Evolutionary conservation across 2,329 filamentous ascomycete species (phyloP).

Genomic region (Fusarium sp.): DNA sequence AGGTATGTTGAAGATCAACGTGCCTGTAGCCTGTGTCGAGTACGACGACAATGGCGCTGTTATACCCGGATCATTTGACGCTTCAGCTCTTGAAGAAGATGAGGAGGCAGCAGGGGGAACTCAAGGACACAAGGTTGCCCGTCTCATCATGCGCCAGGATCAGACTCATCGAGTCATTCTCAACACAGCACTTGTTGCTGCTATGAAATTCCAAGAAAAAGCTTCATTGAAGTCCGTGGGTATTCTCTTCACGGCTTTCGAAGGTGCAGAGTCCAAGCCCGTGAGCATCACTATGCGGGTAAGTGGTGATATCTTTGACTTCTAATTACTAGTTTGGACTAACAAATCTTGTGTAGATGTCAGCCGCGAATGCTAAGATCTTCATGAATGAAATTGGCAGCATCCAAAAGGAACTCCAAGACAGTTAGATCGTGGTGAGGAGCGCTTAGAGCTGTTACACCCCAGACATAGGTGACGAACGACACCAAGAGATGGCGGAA

Average conservation of each 20-base stretch:
- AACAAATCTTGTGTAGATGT: constrained; percentile 58
- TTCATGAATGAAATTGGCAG: constrained; percentile 63
- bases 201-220: constrained; percentile 83
- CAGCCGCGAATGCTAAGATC: constrained; percentile 63
- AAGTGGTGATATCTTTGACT: constrained; percentile 42
- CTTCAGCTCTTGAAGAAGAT: constrained; percentile 62
- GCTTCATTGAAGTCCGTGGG: constrained; percentile 77
- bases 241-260: constrained; percentile 74
- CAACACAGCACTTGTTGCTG: constrained; percentile 83
- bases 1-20: constrained; percentile 87
- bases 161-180: constrained; percentile 88
- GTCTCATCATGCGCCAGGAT: constrained; percentile 91
- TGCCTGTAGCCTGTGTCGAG: constrained; percentile 67
- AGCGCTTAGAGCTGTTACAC: constrained; percentile 20
- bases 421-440: constrained; percentile 46
- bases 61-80: constrained; percentile 67
- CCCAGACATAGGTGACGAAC: constrained; percentile 24
- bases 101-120: constrained; percentile 49
- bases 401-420: constrained; percentile 64
- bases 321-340: constrained; percentile 1
- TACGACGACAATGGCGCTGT: constrained; percentile 64
- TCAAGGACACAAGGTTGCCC: constrained; percentile 64
- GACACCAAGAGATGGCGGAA: constrained; percentile 16
- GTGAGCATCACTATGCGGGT: constrained; percentile 73
- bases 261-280: constrained; percentile 65